Evolutionary conservation across 2,329 filamentous ascomycete genomes (phyloP), one percentile per base, ranked within the genome.

Genomic region (Alternaria triticimaculans): DNA sequence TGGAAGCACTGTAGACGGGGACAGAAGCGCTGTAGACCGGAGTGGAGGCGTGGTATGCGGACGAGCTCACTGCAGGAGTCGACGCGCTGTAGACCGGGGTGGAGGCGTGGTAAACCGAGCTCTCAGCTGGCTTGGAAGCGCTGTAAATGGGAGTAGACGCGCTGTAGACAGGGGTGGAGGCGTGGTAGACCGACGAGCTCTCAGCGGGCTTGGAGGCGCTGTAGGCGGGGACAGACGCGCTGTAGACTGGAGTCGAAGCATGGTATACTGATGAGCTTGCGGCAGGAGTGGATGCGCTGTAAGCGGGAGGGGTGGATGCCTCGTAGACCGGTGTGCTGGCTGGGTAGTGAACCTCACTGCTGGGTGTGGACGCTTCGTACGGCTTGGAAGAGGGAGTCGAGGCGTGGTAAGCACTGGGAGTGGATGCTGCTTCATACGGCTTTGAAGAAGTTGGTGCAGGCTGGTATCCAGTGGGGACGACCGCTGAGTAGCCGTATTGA

Each of bases 401-500:
- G 37, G 25, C 25, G 6, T 44, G 54, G 54, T 51, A 43, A 23
- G 18, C 48, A 23, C 59, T 48, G 51, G 57, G 28, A 25, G 53
- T 58, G 11, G 58, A 61, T n/a, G 53, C 53, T 15, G 53, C 53
- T 15, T 26, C 37, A 41, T 58, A 61, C 12, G 51, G 33, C 44
- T 62, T 58, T 30, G 53, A 58, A 45, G 54, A 55, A 18, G 61
- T 51, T 33, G 58, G 49, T 30, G 59, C 53, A 23, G 57, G 43
- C 45, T 33, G 55, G 51, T 62, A 62, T 21, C 54, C 59, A 14
- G 59, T 53, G 9, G 59, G 59, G n/a, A 51, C 23, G 12, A 58
- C 37, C 26, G 59, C 46, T n/a, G 46, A 44, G 60, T 62, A 63
- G 48, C 54, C 58, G 33, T 74, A 72, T 51, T 72, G 56, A 26